phyloP scores from a whole-genome alignment of 176 grass and related monocot genomes.

The Carex parvula region DNA sequence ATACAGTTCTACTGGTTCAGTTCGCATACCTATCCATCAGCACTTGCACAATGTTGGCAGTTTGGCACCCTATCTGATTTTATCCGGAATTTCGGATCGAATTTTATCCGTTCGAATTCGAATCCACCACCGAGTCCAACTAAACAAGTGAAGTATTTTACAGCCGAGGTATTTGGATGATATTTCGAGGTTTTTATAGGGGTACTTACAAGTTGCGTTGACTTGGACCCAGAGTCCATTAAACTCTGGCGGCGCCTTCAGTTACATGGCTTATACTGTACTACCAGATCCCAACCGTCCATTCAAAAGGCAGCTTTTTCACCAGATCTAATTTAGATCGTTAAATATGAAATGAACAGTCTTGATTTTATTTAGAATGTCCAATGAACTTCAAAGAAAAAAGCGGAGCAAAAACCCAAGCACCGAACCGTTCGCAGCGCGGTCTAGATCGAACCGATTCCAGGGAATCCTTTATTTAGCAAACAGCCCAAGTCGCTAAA shows the following conservation, averaged over 20 bases:
- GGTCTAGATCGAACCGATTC: conserved; percentile 17
- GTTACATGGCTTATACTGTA: not conserved
- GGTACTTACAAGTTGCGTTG: not conserved
- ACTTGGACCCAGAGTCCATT: not conserved
- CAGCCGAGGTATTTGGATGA: not conserved
- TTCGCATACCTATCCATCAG: too few relatives aligned
- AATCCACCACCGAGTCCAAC: not conserved
- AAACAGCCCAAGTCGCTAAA: not conserved
- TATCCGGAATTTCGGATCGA: not conserved
- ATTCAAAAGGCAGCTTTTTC: not conserved
- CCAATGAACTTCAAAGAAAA: not conserved
- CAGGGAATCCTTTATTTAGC: not conserved
- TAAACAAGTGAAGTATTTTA: not conserved
- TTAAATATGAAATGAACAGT: not conserved
- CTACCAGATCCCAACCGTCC: not conserved
- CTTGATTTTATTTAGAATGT: not conserved
- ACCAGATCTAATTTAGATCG: not conserved
- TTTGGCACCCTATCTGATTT: not conserved
- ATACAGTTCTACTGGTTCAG: too few relatives aligned
- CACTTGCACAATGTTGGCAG: too few relatives aligned
- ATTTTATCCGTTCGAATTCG: not conserved
- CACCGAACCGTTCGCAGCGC: not conserved
- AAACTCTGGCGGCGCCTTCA: not conserved
- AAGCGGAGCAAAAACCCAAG: not conserved
- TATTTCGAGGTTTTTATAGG: not conserved